Evolutionary conservation across 768 basidiomycete species (phyloP).

Genomic region (Auricularia heimuer): DNA sequence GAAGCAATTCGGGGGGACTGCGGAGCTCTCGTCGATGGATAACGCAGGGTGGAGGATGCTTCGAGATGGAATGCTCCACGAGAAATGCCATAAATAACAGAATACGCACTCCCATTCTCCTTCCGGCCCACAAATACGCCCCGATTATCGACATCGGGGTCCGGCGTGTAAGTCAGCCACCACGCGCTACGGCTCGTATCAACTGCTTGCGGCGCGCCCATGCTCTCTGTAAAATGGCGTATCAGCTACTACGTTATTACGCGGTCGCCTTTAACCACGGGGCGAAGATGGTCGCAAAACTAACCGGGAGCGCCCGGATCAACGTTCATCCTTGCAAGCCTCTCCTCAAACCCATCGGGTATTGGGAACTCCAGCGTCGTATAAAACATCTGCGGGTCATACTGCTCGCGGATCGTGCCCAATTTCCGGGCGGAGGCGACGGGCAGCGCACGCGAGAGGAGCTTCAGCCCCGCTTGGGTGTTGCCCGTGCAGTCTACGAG

Average conservation of each 20-base stretch:
- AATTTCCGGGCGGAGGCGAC: background rate
- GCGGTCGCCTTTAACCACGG: no score
- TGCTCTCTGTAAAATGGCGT: no score
- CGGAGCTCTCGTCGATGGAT: background rate
- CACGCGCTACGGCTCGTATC: background rate
- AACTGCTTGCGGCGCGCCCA: no score
- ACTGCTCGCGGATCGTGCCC: conserved; percentile 11
- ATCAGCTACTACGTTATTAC: background rate
- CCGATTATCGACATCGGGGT: background rate
- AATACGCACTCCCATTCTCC: background rate
- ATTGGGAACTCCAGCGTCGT: conserved; percentile 3
- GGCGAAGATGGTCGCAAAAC: background rate
- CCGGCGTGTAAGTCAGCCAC: background rate
- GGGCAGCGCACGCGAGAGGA: conserved; percentile 14
- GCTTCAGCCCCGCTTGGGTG: conserved; percentile 17
- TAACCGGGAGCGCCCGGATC: background rate
- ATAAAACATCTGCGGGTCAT: conserved; percentile 20
- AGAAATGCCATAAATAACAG: background rate
- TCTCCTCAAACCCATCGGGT: background rate
- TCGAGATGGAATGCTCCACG: background rate
- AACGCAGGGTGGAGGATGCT: background rate
- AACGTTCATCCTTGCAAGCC: background rate
- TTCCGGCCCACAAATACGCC: background rate
- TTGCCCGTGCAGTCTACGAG: conserved; percentile 24
- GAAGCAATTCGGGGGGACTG: background rate